These are phyloP conservation scores for Ambrosiella cleistominuta DNA, from an alignment of 2,329 filamentous ascomycete genomes.

Conservation along the genomic window DNA sequence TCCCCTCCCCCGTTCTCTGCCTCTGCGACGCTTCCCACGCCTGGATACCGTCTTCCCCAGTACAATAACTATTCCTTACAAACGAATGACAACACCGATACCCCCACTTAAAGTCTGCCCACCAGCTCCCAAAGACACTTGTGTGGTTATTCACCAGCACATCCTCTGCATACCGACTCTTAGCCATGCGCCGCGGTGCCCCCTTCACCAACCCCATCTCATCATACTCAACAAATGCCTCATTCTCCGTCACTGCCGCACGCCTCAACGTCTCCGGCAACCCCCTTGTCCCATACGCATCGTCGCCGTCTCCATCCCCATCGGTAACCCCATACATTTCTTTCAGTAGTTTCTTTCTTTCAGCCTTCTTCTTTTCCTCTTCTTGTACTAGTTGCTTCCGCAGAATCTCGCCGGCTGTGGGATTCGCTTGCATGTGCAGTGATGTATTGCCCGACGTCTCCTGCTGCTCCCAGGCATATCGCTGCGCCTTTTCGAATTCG, in stretches of 20 bases:
- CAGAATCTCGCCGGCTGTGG: constrained; percentile 73
- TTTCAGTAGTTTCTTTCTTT: constrained; percentile 50
- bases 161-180: constrained; percentile 86
- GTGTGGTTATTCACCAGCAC: constrained; percentile 80
- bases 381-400: constrained; percentile 67
- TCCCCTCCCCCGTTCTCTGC: constrained; percentile 29
- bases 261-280: constrained; percentile 39
- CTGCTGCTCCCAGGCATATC: constrained; percentile 89
- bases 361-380: constrained; percentile 47
- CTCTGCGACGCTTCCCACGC: constrained; percentile 63
- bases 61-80: constrained; percentile 95
- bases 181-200: constrained; percentile 54
- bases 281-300: constrained; percentile 27
- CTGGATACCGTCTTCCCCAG: constrained; percentile 68
- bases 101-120: constrained; percentile 87
- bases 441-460: constrained; percentile 63
- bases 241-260: constrained; percentile 58
- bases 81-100: constrained; percentile 89
- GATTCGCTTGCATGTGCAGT: constrained; percentile 87
- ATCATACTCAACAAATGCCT: constrained; percentile 86
- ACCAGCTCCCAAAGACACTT: constrained; percentile 93
- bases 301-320: constrained; percentile 29
- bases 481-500: constrained; percentile 78
- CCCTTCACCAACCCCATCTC: constrained; percentile 80
- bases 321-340: constrained; percentile 79